Conservation (phyloP, 202 grass and related monocot genomes). For the Schoenoplectus tabernaemontani region DNA sequence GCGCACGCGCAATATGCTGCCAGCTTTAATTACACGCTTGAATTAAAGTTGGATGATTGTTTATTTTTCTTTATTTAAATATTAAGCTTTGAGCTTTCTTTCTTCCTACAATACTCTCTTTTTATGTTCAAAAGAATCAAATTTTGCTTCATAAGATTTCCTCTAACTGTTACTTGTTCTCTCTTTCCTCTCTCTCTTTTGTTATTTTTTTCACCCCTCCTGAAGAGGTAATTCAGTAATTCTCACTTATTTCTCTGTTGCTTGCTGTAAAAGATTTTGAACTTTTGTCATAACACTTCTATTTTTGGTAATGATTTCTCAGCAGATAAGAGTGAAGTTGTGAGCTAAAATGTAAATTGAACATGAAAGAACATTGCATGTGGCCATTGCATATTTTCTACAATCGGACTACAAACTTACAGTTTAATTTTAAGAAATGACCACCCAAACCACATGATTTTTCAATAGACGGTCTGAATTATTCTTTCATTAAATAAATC, state of each 20-base stretch:
- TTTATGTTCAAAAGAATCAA: background rate
- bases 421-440: background rate
- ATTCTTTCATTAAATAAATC: background rate
- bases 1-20: background rate
- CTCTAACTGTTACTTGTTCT: background rate
- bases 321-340: background rate
- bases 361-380: no score
- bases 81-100: no score
- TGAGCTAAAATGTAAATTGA: background rate
- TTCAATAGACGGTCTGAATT: background rate
- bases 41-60: background rate
- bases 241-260: background rate
- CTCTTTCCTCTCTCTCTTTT: no score
- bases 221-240: no score
- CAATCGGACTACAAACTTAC: background rate
- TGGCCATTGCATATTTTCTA: background rate
- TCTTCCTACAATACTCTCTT: background rate
- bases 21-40: background rate
- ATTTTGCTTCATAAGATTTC: background rate
- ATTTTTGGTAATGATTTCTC: background rate
- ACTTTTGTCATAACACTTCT: background rate
- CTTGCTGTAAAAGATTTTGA: background rate
- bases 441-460: background rate
- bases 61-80: background rate
- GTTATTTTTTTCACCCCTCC: no score